phyloP scores from a whole-genome alignment of 805 yeast species.

The Candida broadrunensis region DNA sequence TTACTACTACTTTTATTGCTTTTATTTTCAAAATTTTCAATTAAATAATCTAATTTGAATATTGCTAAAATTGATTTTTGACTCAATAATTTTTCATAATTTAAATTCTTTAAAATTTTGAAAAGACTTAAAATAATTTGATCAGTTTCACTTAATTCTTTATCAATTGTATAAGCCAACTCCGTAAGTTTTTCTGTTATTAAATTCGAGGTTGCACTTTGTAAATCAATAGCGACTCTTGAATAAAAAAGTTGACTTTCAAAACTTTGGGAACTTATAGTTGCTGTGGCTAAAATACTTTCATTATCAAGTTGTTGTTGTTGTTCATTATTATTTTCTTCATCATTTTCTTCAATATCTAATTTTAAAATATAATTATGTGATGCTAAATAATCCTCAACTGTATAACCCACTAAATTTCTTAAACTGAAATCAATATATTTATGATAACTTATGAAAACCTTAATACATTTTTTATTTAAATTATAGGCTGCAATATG shows the following conservation, averaged over 20 bases:
- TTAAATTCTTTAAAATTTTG: slow-evolving; percentile 20
- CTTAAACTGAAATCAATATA: slow-evolving; percentile 43
- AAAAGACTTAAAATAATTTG: slow-evolving; percentile 26
- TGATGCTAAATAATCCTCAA: slow-evolving; percentile 39
- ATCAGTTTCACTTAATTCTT: slow-evolving; percentile 36
- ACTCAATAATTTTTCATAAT: slow-evolving; percentile 23
- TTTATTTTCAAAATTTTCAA: slow-evolving; percentile 10
- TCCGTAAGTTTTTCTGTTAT: slow-evolving; percentile 39
- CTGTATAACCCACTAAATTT: slow-evolving; percentile 45
- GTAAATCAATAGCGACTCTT: slow-evolving; percentile 31
- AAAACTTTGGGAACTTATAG: slow-evolving; percentile 22
- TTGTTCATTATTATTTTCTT: background rate
- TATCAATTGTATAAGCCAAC: slow-evolving; percentile 34
- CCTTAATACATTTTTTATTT: slow-evolving; percentile 70
- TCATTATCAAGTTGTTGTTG: slow-evolving; percentile 2
- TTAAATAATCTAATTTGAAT: slow-evolving; percentile 30
- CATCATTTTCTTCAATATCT: slow-evolving; percentile 11
- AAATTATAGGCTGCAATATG: slow-evolving; percentile 85
- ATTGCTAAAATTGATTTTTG: slow-evolving; percentile 25
- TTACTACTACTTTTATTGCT: too few relatives aligned
- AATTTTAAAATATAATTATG: slow-evolving; percentile 26
- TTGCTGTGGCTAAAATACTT: background rate
- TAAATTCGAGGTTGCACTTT: slow-evolving; percentile 28
- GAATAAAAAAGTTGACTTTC: slow-evolving; percentile 36
- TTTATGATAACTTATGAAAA: slow-evolving; percentile 83